Conservation (phyloP, 108 stramenopile genomes). For the Ochromonas danica region DNA sequence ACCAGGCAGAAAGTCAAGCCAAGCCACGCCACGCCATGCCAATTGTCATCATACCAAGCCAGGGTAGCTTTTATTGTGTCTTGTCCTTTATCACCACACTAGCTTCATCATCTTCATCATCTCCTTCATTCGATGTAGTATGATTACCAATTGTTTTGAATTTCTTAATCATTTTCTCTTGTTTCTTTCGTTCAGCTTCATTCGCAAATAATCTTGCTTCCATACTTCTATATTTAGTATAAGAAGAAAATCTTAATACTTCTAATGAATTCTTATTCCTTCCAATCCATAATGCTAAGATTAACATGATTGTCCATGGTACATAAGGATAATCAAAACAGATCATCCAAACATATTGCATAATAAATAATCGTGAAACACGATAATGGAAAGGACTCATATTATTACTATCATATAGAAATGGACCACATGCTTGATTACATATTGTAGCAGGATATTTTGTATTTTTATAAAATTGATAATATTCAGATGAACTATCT, state of each 20-base stretch:
- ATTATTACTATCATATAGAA: not conserved
- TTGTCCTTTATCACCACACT: too few species aligned
- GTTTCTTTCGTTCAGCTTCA: slow-evolving; percentile 12
- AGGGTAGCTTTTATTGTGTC: too few species aligned
- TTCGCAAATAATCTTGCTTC: not conserved
- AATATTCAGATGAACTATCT: not conserved
- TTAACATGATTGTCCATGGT: not conserved
- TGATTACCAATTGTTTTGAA: not conserved
- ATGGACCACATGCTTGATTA: slow-evolving; percentile 18
- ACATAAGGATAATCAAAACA: not conserved
- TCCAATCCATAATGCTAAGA: not conserved
- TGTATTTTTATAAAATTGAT: not conserved
- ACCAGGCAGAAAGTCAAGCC: too few species aligned
- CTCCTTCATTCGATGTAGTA: too few species aligned
- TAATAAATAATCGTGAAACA: not conserved
- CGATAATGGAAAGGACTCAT: not conserved
- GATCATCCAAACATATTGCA: not conserved
- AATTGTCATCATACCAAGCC: too few species aligned
- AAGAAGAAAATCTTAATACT: not conserved
- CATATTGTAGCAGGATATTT: slow-evolving; percentile 22
- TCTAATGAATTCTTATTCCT: not conserved
- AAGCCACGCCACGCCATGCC: too few species aligned
- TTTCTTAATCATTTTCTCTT: slow-evolving; percentile 12
- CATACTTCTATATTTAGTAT: not conserved
- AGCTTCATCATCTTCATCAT: too few species aligned